Conservation (phyloP, 352 stramenopile genomes). For the Pythium dissotocum region DNA sequence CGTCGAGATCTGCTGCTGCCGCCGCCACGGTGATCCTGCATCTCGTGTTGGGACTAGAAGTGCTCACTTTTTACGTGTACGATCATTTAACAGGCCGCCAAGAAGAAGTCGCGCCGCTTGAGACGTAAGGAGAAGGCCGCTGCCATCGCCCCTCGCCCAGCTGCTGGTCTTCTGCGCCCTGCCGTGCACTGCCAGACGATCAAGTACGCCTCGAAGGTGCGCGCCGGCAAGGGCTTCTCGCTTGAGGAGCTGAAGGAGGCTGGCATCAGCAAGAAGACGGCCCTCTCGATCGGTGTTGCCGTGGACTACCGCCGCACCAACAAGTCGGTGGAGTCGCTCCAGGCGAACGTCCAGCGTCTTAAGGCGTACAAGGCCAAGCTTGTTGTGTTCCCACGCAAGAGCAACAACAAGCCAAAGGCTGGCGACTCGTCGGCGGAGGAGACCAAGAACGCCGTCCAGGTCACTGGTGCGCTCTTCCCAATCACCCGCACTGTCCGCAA, state of each 20-base stretch:
- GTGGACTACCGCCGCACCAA: slow-evolving; percentile 98
- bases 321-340: slow-evolving; percentile 95
- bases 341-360: slow-evolving; percentile 98
- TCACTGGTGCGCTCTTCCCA: slow-evolving; percentile 78
- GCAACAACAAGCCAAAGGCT: slow-evolving; percentile 94
- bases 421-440: slow-evolving; percentile 91
- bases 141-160: slow-evolving; percentile 95
- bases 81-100: slow-evolving; percentile 90
- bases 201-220: slow-evolving; percentile 98
- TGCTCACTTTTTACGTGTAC: not conserved
- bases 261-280: slow-evolving; percentile 95
- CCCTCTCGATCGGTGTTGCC: slow-evolving; percentile 97
- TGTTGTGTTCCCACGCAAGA: slow-evolving; percentile 98
- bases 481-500: slow-evolving; percentile 77
- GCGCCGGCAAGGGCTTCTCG: slow-evolving; percentile 98
- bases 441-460: slow-evolving; percentile 91
- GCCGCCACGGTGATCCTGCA: not conserved
- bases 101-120: slow-evolving; percentile 96
- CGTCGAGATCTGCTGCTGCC: not conserved
- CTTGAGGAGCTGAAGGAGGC: slow-evolving; percentile 98
- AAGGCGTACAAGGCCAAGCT: slow-evolving; percentile 99
- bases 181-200: slow-evolving; percentile 98
- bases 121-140: slow-evolving; percentile 97
- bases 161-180: slow-evolving; percentile 95
- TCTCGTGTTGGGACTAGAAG: not conserved